phyloP scores from a whole-genome alignment of 441 rosid genomes.

The Manihot esculenta region DNA sequence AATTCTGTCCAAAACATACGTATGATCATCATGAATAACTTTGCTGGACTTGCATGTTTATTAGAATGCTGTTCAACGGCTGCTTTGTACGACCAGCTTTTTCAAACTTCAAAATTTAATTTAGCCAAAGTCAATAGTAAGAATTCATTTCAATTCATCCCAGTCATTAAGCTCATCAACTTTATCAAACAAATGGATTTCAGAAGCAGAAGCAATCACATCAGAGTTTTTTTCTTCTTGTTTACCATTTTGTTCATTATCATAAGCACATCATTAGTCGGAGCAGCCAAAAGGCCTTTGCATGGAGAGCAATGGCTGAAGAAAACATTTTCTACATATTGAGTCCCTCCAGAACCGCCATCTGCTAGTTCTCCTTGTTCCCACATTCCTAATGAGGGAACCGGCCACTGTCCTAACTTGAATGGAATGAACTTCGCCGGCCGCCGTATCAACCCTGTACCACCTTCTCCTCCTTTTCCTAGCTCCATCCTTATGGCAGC shows the following conservation, averaged over 20 bases:
- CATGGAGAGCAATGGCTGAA: constrained; percentile 14
- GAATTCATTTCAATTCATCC: too few species aligned
- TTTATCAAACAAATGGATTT: constrained; percentile 9
- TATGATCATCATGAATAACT: too few species aligned
- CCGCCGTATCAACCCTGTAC: constrained; percentile 3
- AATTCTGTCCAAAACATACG: too few species aligned
- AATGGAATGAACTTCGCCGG: constrained; percentile 31
- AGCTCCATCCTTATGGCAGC: too few species aligned
- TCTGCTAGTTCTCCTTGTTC: constrained; percentile 25
- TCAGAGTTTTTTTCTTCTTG: constrained; percentile 1
- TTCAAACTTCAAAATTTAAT: too few species aligned
- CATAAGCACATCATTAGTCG: not conserved
- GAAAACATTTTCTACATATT: constrained; percentile 10
- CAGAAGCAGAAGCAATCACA: not conserved
- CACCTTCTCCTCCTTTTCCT: not conserved
- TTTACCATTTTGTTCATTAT: constrained; percentile 18
- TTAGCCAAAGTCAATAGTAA: too few species aligned
- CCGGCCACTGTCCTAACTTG: constrained; percentile 16
- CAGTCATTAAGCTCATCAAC: too few species aligned
- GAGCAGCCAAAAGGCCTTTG: constrained; percentile 27
- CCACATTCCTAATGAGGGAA: constrained; percentile 19
- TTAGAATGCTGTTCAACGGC: too few species aligned
- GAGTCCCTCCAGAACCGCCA: constrained; percentile 29
- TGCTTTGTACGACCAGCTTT: too few species aligned
- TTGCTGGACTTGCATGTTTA: too few species aligned